Evolutionary conservation across 2,329 filamentous ascomycete genomes (phyloP).

Genomic region (Arthrobotrys entomopaga): DNA sequence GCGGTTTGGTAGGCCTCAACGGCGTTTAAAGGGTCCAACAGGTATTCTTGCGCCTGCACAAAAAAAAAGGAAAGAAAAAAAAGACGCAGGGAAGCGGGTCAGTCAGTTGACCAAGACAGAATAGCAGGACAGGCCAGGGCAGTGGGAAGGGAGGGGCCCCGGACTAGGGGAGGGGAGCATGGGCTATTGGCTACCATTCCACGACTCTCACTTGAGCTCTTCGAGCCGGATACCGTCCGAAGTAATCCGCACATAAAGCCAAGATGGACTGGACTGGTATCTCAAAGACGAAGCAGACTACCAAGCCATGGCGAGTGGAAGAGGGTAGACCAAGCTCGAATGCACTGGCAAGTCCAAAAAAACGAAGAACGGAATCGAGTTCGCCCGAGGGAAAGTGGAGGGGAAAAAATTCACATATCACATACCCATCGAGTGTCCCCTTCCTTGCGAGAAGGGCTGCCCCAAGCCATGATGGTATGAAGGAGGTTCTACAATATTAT

Average conservation of each 20-base stretch:
- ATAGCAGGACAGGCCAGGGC: no score
- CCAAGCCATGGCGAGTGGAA: not conserved
- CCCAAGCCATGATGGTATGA: no score
- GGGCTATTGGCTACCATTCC: not conserved
- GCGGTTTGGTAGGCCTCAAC: constrained; percentile 55
- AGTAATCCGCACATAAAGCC: constrained; percentile 29
- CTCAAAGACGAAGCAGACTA: not conserved
- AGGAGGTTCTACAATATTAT: no score
- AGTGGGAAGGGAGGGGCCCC: not conserved
- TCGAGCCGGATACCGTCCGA: constrained; percentile 48
- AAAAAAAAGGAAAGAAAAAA: constrained; percentile 34
- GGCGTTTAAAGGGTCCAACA: constrained; percentile 54
- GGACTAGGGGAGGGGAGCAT: not conserved
- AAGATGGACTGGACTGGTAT: not conserved
- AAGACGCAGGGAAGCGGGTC: constrained; percentile 24
- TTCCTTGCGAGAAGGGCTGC: constrained; percentile 38
- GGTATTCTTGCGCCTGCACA: constrained; percentile 47
- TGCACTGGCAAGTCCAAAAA: no score
- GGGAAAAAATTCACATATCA: not conserved
- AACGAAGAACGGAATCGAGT: not conserved
- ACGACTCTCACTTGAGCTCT: constrained; percentile 29
- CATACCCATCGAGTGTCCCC: constrained; percentile 52
- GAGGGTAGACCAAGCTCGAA: not conserved
- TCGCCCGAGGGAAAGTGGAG: not conserved
- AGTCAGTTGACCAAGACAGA: constrained; percentile 29